phyloP scores from a whole-genome alignment of 768 basidiomycete species.

The Antrodiella citrinella region DNA sequence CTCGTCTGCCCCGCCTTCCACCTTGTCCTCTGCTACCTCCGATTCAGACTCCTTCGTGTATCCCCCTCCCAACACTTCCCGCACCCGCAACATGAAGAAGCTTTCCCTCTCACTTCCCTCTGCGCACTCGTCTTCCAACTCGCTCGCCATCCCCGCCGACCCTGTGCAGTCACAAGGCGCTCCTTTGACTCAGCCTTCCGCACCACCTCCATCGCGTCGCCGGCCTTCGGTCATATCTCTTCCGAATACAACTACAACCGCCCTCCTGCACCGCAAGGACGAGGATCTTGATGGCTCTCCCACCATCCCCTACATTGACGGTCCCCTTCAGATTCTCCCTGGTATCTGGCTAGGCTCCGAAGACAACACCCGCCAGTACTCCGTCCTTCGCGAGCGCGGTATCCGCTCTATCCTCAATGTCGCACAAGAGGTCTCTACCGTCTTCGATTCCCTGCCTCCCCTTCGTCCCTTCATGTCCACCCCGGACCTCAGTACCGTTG shows the following conservation, averaged over 20 bases:
- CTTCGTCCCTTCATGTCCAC: slow-evolving; percentile 60
- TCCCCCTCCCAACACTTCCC: slow-evolving; percentile 31
- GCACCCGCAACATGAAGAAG: slow-evolving; percentile 67
- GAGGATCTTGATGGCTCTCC: slow-evolving; percentile 49
- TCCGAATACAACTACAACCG: slow-evolving; percentile 43
- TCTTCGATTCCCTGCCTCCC: slow-evolving; percentile 50
- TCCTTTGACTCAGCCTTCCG: slow-evolving; percentile 13
- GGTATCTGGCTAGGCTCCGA: slow-evolving; percentile 88
- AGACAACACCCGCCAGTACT: slow-evolving; percentile 84
- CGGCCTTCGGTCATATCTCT: slow-evolving; percentile 71
- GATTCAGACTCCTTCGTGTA: slow-evolving; percentile 45
- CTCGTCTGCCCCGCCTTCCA: slow-evolving; percentile 35
- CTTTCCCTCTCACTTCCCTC: slow-evolving; percentile 63
- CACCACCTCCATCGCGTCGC: slow-evolving; percentile 34
- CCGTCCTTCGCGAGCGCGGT: slow-evolving; percentile 54
- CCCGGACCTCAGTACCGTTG: slow-evolving; percentile 44
- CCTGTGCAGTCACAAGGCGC: slow-evolving; percentile 25
- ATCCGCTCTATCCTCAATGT: slow-evolving; percentile 86
- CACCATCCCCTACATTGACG: slow-evolving; percentile 65
- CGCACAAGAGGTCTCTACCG: slow-evolving; percentile 81
- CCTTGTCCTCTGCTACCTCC: slow-evolving; percentile 43
- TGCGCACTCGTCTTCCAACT: slow-evolving; percentile 48
- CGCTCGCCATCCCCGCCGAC: slow-evolving; percentile 32
- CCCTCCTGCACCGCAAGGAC: slow-evolving; percentile 52
- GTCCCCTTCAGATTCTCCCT: slow-evolving; percentile 79